phyloP scores from a whole-genome alignment of 2,329 filamentous ascomycete species.

The Plectosphaerella plurivora region DNA sequence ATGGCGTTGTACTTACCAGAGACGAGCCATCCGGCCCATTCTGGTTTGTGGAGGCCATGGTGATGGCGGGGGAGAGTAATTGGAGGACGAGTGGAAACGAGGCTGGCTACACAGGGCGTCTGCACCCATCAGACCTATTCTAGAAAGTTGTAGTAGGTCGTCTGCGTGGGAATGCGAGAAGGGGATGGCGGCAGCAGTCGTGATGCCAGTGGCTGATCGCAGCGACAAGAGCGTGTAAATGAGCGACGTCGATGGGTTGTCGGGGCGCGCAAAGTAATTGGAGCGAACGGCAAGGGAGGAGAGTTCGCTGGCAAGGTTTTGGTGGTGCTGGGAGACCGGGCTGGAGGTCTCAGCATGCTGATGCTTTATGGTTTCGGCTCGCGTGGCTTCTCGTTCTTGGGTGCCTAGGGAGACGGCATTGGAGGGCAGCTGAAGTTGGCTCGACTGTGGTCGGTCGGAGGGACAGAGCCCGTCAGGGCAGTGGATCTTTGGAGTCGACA shows the following conservation, averaged over 20 bases:
- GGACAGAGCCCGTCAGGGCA: not conserved
- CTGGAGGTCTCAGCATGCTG: conserved; percentile 1
- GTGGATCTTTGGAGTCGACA: not conserved
- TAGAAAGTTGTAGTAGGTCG: not conserved
- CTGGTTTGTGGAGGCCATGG: conserved; percentile 39
- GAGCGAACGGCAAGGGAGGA: not conserved
- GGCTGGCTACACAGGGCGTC: conserved; percentile 21
- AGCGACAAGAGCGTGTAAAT: not conserved
- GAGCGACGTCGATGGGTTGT: not conserved
- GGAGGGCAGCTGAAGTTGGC: not conserved
- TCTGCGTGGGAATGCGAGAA: not conserved
- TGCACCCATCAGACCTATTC: conserved; percentile 22
- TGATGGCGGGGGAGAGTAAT: conserved; percentile 13
- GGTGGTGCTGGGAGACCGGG: conserved; percentile 7
- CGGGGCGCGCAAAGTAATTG: conserved; percentile 1
- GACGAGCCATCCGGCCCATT: conserved; percentile 73
- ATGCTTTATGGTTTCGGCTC: not conserved
- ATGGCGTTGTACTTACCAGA: conserved; percentile 48
- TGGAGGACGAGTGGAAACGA: conserved; percentile 3
- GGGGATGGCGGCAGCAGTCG: too few species aligned
- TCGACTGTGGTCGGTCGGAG: too few species aligned
- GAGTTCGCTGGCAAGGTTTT: conserved; percentile 4
- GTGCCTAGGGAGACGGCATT: not conserved
- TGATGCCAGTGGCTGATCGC: too few species aligned
- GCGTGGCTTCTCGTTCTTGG: not conserved